Base-by-base conservation (phyloP, 805 yeast species). In the Lipomyces orientalis region DNA sequence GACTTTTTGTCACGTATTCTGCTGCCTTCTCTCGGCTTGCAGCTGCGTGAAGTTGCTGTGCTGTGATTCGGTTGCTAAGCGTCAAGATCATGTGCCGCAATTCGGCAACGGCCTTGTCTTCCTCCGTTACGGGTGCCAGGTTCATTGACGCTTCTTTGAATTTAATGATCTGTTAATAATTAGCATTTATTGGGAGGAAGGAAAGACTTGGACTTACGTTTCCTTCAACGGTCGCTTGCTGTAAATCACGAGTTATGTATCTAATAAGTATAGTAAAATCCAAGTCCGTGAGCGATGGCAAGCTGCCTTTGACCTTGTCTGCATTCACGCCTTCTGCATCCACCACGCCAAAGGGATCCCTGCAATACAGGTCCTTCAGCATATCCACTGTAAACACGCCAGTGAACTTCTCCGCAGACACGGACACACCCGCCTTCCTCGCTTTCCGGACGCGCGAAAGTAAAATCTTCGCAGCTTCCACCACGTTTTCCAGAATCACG, bases 401-500 rank as follows among this genome's bases (percentile, higher is more conserved):
- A 1, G 57, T 34, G 37, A 52, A 64, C 31, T 51, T 61, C 60
- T 22, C 25, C 34, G 57, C 34, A 39, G 60, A 29, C 39, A 14
- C 35, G n/a, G 49, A 43, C 22, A 31, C n/a, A 39, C 33, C 19
- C 39, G n/a, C 33, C 59, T 19, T 29, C 12, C 54, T 43, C 4
- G 61, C 59, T 22, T 25, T 29, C n/a, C 31, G 43, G 25, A 65
- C 64, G 16, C 71, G 61, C 54, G 60, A 31, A 3, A 65, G 9
- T 10, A 67, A 29, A 14, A 61, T 54, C 35, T 56, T 58, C 10
- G 69, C 68, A 2, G 69, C 71, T 2, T 19, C 62, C 54, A 58
- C 67, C 46, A 62, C 62, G 22, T 67, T 67, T 19, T 61, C 66
- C 54, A 67, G 35, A 22, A 67, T 46, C 14, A 67, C 71, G 31